phyloP scores from a whole-genome alignment of 192 early-diverging fungal species.

The Dispira parvispora region DNA sequence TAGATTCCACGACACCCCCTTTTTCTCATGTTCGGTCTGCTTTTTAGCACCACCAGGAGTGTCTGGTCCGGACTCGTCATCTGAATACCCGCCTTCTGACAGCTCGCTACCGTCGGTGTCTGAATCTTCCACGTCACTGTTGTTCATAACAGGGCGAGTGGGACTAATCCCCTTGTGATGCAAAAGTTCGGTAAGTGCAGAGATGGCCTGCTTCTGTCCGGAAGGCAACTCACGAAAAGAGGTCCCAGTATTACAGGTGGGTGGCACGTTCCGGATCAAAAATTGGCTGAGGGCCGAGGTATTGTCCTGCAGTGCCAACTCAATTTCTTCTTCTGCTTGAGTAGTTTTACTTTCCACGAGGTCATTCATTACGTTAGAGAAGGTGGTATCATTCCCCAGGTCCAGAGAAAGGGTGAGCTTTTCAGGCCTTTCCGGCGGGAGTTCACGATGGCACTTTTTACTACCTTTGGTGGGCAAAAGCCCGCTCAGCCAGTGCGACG shows the following conservation, averaged over 20 bases:
- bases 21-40: not conserved
- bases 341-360: not conserved
- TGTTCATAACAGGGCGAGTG: not conserved
- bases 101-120: not conserved
- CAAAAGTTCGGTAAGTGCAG: slow-evolving; percentile 6
- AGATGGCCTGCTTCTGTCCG: slow-evolving; percentile 9
- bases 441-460: too few relatives aligned
- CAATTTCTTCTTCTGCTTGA: slow-evolving; percentile 3
- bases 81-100: not conserved
- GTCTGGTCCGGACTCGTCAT: not conserved
- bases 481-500: too few relatives aligned
- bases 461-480: too few relatives aligned
- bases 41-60: not conserved
- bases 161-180: not conserved
- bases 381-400: too few relatives aligned
- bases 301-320: not conserved
- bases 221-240: slow-evolving; percentile 7
- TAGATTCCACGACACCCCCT: slow-evolving; percentile 8
- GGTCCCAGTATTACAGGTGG: not conserved
- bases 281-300: slow-evolving; percentile 9
- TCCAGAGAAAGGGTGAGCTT: too few relatives aligned
- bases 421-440: too few relatives aligned
- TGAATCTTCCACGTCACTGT: slow-evolving; percentile 10
- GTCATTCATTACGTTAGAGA: too few relatives aligned
- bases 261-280: not conserved